These are phyloP conservation scores for Linnemannia exigua DNA, from an alignment of 192 early-diverging fungal species.

Conservation along the genomic window DNA sequence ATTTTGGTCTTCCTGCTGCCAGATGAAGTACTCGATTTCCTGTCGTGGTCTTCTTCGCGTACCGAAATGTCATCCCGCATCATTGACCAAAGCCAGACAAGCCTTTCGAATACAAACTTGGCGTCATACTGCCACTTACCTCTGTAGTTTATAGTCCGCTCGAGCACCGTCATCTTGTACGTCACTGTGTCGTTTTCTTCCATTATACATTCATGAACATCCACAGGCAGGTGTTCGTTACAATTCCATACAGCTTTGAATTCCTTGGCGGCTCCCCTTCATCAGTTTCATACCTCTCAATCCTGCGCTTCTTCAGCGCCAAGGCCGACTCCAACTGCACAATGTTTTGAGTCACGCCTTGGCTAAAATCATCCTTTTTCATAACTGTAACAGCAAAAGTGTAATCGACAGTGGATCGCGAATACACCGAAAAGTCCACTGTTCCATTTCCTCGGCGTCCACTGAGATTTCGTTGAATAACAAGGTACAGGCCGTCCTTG, in stretches of 20 bases:
- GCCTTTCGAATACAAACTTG: background rate
- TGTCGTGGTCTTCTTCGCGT: background rate
- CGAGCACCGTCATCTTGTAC: constrained; percentile 19
- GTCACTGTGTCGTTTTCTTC: constrained; percentile 5
- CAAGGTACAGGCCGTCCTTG: constrained; percentile 22
- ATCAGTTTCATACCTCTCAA: background rate
- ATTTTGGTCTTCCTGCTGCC: too few species aligned
- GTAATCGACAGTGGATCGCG: background rate
- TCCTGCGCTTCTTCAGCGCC: constrained; percentile 10
- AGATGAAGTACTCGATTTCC: constrained; percentile 10
- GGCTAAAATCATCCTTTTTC: constrained; percentile 27
- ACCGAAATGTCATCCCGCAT: constrained; percentile 25
- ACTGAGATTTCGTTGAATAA: constrained; percentile 4
- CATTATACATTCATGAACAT: constrained; percentile 1
- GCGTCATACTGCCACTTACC: constrained; percentile 9
- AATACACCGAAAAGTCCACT: constrained; percentile 29
- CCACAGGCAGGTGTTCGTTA: constrained; percentile 9
- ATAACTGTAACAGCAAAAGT: constrained; percentile 22
- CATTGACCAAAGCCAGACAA: constrained; percentile 37
- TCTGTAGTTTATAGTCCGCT: background rate
- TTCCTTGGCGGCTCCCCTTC: background rate
- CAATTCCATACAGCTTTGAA: background rate
- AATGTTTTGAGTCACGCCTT: constrained; percentile 32
- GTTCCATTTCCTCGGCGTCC: constrained; percentile 31
- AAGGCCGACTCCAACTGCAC: constrained; percentile 23